phyloP scores from a whole-genome alignment of 345 rosid species.

The Salix koriyanagi region DNA sequence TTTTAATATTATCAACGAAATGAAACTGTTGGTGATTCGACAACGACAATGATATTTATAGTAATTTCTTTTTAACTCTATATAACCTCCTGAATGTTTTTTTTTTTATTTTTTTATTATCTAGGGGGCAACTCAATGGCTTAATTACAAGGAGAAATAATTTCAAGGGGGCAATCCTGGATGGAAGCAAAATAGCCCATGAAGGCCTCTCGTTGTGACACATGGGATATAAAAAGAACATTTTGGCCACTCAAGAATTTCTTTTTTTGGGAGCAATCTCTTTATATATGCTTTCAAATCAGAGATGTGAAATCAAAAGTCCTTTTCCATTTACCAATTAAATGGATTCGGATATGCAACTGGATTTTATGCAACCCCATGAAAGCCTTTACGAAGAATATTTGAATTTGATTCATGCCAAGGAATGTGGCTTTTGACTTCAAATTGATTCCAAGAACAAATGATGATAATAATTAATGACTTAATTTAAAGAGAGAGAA shows the following conservation, averaged over 20 bases:
- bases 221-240: conserved; percentile 1
- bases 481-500: neutral
- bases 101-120: no score
- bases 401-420: conserved; percentile 19
- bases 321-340: neutral
- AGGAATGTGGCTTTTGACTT: conserved; percentile 17
- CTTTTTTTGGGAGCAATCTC: neutral
- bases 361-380: conserved; percentile 8
- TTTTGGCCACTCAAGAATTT: conserved; percentile 11
- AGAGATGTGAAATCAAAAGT: neutral
- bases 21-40: no score
- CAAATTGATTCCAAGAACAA: conserved; percentile 5
- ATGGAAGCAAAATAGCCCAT: neutral
- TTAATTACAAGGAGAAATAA: no score
- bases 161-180: no score
- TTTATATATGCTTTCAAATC: conserved; percentile 3
- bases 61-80: no score
- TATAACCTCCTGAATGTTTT: no score
- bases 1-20: no score
- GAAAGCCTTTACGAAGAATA: conserved; percentile 5
- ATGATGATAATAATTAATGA: neutral
- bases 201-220: neutral
- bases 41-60: no score
- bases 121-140: no score
- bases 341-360: neutral